phyloP scores from a whole-genome alignment of 2,329 filamentous ascomycete species.

The Cladosporium sp. region DNA sequence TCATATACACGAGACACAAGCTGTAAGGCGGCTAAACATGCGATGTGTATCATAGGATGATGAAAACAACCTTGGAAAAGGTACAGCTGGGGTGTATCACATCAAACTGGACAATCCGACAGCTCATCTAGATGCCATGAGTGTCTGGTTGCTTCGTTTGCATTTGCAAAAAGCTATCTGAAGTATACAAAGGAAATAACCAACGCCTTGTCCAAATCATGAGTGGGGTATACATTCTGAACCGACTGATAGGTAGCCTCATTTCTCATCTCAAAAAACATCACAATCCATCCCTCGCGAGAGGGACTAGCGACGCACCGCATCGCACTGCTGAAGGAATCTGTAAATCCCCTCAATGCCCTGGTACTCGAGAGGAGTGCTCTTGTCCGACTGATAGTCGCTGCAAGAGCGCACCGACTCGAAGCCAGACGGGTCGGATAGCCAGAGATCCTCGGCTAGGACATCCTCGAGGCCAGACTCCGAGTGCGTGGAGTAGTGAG shows the following conservation, averaged over 20 bases:
- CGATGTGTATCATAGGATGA: no score
- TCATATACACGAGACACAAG: no score
- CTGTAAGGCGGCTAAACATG: no score
- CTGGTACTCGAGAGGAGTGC: constrained; percentile 54
- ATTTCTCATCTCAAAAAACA: neutral
- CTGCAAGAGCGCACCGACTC: constrained; percentile 53
- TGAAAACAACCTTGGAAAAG: no score
- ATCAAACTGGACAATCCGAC: no score
- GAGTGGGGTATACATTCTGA: constrained; percentile 1
- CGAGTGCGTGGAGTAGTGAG: constrained; percentile 32
- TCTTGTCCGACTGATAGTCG: constrained; percentile 38
- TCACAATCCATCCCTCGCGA: constrained; percentile 20
- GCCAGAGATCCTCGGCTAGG: constrained; percentile 45
- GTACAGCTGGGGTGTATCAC: no score
- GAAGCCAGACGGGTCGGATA: constrained; percentile 50
- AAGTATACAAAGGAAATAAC: neutral
- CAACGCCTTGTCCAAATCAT: neutral
- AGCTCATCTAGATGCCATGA: no score
- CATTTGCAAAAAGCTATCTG: no score
- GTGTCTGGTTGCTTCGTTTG: no score
- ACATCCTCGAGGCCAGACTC: constrained; percentile 27
- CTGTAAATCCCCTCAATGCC: constrained; percentile 62
- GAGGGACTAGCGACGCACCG: constrained; percentile 32
- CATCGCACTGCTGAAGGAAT: constrained; percentile 62
- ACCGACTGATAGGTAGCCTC: neutral